phyloP scores from a whole-genome alignment of 2,329 filamentous ascomycete genomes.

The Coleophoma eucalyptorum region DNA sequence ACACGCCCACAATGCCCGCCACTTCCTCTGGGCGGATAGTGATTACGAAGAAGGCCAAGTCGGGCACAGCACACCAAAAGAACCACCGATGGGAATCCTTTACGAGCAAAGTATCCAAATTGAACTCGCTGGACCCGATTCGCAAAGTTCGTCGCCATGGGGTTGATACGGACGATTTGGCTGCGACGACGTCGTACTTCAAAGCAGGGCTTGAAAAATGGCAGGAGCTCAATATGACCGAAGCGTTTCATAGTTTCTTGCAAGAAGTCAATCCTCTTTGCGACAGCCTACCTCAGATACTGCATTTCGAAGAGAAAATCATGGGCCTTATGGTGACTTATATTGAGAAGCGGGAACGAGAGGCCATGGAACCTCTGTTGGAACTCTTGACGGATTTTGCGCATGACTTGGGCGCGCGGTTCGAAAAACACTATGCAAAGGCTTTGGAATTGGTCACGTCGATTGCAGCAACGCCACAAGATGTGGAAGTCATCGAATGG shows the following conservation, averaged over 20 bases:
- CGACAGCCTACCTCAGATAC: slow-evolving; percentile 86
- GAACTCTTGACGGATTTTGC: slow-evolving; percentile 89
- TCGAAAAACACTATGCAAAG: slow-evolving; percentile 82
- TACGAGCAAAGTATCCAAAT: slow-evolving; percentile 81
- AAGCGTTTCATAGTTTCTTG: slow-evolving; percentile 73
- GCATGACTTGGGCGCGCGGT: slow-evolving; percentile 83
- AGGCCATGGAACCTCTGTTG: slow-evolving; percentile 81
- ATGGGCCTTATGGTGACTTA: slow-evolving; percentile 73
- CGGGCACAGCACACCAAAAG: slow-evolving; percentile 70
- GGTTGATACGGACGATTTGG: slow-evolving; percentile 74
- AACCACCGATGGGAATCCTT: slow-evolving; percentile 92
- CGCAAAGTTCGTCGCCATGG: slow-evolving; percentile 83
- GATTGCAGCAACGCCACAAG: slow-evolving; percentile 72
- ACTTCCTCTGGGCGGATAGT: slow-evolving; percentile 63
- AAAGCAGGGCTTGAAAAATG: slow-evolving; percentile 80
- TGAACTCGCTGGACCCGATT: slow-evolving; percentile 86
- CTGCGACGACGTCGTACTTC: slow-evolving; percentile 81
- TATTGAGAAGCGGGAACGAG: slow-evolving; percentile 72
- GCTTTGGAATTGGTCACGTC: slow-evolving; percentile 72
- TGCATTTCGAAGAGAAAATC: slow-evolving; percentile 86
- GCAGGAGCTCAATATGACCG: slow-evolving; percentile 86
- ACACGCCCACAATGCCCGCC: slow-evolving; percentile 50
- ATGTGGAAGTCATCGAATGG: slow-evolving; percentile 94
- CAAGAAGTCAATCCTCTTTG: slow-evolving; percentile 72
- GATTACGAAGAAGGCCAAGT: slow-evolving; percentile 67